Conservation (phyloP, 1,284 basidiomycete species). For the Ganoderma multipileum region DNA sequence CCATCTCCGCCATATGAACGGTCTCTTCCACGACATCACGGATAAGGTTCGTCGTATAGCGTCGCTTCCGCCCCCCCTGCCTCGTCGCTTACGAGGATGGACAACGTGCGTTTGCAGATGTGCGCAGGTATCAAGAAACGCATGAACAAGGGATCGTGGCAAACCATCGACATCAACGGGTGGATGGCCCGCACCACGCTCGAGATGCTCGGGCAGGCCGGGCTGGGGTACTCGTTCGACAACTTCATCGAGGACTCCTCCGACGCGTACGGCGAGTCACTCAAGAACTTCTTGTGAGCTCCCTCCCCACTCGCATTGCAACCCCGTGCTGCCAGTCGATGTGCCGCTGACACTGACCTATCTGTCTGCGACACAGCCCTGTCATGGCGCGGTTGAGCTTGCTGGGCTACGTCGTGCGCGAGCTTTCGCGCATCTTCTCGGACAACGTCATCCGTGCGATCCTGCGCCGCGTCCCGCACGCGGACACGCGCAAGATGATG, state of each 20-base stretch:
- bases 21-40: slow-evolving; percentile 22
- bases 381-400: slow-evolving; percentile 11
- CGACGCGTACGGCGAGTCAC: slow-evolving; percentile 36
- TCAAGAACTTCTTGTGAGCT: slow-evolving; percentile 40
- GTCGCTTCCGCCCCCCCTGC: not conserved
- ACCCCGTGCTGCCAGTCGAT: not conserved
- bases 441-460: slow-evolving; percentile 18
- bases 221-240: slow-evolving; percentile 45
- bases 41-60: slow-evolving; percentile 11
- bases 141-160: slow-evolving; percentile 8
- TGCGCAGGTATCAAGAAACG: slow-evolving; percentile 27
- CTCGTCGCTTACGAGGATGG: not conserved
- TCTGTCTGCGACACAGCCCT: slow-evolving; percentile 15
- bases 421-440: slow-evolving; percentile 18
- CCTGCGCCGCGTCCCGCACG: slow-evolving; percentile 8
- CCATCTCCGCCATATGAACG: slow-evolving; percentile 25
- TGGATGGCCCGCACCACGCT: slow-evolving; percentile 45
- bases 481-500: slow-evolving; percentile 12
- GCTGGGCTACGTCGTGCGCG: slow-evolving; percentile 15
- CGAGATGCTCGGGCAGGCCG: slow-evolving; percentile 45
- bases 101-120: slow-evolving; percentile 19
- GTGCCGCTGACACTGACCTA: not conserved
- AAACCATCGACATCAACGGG: slow-evolving; percentile 39
- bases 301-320: not conserved
- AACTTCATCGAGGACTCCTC: slow-evolving; percentile 34